A percentile compares a stretch with the other conserved stretches of the same genome.
These are phyloP conservation scores for Penicillium flavigenum DNA, from an alignment of 495 filamentous ascomycete species.

Conservation along the genomic window DNA sequence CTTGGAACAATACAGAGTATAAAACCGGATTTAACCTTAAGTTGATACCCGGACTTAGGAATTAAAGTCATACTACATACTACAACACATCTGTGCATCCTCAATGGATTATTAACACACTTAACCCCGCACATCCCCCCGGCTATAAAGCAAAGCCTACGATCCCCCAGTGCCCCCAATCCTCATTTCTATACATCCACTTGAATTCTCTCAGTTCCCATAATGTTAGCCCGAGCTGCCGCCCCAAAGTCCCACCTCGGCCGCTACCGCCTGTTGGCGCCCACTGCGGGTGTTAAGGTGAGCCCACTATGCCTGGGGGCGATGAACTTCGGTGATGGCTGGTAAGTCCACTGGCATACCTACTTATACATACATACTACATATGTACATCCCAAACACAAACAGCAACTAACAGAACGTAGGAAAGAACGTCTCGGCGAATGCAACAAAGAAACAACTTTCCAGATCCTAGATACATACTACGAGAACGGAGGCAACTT, in stretches of 20 bases:
- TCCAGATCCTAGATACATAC: slow-evolving; percentile 66
- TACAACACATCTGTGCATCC: background rate
- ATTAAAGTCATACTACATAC: background rate
- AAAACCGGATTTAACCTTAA: background rate
- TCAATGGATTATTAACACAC: background rate
- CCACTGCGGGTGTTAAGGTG: slow-evolving; percentile 56
- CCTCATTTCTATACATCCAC: background rate
- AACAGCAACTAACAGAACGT: background rate
- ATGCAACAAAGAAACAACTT: slow-evolving; percentile 60
- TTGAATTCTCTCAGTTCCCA: background rate
- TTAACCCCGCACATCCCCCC: background rate
- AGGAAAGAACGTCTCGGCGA: slow-evolving; percentile 52
- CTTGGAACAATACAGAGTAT: background rate
- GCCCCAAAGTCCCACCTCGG: slow-evolving; percentile 41
- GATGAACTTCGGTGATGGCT: slow-evolving; percentile 63
- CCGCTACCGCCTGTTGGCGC: slow-evolving; percentile 59
- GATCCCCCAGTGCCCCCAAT: background rate
- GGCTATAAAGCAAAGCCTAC: background rate
- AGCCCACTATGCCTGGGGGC: slow-evolving; percentile 60
- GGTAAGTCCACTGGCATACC: slow-evolving; percentile 25
- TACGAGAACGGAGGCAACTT: slow-evolving; percentile 71
- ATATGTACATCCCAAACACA: background rate
- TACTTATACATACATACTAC: too few relatives aligned
- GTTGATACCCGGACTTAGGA: background rate
- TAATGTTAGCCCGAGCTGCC: slow-evolving; percentile 14